A percentile compares a stretch with the other conserved stretches of the same genome.
Evolutionary conservation across 2,329 filamentous ascomycete genomes (phyloP).

Genomic region (Cordyceps tenuipes): DNA sequence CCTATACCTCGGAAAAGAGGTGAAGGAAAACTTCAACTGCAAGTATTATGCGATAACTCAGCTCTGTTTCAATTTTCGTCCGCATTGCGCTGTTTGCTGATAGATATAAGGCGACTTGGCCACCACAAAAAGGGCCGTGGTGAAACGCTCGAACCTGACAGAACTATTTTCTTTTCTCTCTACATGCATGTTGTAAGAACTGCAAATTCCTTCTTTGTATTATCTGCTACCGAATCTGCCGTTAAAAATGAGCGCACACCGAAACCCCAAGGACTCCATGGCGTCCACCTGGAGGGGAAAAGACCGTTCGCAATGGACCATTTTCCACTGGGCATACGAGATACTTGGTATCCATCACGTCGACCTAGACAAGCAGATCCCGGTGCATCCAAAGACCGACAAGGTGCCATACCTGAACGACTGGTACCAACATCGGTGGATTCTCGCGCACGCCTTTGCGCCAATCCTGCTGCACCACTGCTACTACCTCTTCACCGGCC

Average conservation of each 20-base stretch:
- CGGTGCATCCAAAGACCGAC: slow-evolving; percentile 26
- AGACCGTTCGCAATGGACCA: slow-evolving; percentile 14
- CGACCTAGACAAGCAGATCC: slow-evolving; percentile 15
- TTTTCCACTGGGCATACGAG: slow-evolving; percentile 15
- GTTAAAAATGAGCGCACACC: neutral
- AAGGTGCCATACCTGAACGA: slow-evolving; percentile 23
- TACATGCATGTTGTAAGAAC: neutral
- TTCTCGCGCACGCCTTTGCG: slow-evolving; percentile 22
- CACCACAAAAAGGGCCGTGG: neutral
- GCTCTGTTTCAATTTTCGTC: neutral
- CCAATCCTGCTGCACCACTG: slow-evolving; percentile 19
- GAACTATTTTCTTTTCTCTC: neutral
- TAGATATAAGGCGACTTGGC: neutral
- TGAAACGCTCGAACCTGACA: neutral
- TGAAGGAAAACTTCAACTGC: neutral
- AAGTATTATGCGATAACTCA: neutral
- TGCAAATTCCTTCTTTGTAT: neutral
- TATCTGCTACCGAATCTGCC: neutral
- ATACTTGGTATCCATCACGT: slow-evolving; percentile 14
- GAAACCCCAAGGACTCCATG: slow-evolving; percentile 16
- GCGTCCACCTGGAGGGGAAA: slow-evolving; percentile 17
- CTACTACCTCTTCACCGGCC: slow-evolving; percentile 11
- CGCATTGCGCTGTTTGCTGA: neutral
- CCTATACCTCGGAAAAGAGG: neutral
- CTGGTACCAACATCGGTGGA: slow-evolving; percentile 23